Evolutionary conservation across 306 rosid genomes (phyloP), one percentile per base, ranked within the genome.

Genomic region (Rosa chinensis): DNA sequence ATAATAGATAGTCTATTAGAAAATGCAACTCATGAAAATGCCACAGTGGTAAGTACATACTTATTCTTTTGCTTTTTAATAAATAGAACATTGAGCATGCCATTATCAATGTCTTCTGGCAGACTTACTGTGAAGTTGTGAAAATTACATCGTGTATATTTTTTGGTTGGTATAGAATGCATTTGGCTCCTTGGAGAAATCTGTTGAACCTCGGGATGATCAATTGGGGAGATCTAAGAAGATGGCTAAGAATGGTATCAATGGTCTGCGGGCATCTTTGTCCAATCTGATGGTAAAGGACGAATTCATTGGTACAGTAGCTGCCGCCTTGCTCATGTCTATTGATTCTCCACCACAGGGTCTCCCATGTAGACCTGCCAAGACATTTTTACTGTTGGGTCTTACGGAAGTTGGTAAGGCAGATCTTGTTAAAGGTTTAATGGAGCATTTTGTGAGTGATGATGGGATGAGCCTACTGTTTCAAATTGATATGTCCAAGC

Each of bases 401-500:
- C 75, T 71, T 25, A 71, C 40, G 1, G 75, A 71, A 45, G 39
- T 21, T 13, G 58, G 75, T 2, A 25, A 47, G 58, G 40, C 40
- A 45, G 75, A 45, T 21, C 42, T 71, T 45, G 21, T 71, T 47
- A 47, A 47, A 71, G 18, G 75, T 71, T 47, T 71, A 21, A 71
- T 28, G 35, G 58, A 71, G 58, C 58, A 71, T 44, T 71, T 71
- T n/a, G 39, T 43, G 40, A 12, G 58, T n/a, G 75, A 71, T 25
- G 59, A 71, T 47, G 75, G 75, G 58, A 71, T 55, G 55, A 25
- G 20, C 75, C 42, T 70, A 48, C 13, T 71, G 53, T 45, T 23
- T 50, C 58, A 48, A 5, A 47, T 45, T 71, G 75, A 71, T 47
- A 45, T 71, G 58, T 45, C 75, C n/a, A 45, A 71, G 74, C 37